Evolutionary conservation across 257 asterid species (phyloP).

Genomic region (Fraxinus excelsior): DNA sequence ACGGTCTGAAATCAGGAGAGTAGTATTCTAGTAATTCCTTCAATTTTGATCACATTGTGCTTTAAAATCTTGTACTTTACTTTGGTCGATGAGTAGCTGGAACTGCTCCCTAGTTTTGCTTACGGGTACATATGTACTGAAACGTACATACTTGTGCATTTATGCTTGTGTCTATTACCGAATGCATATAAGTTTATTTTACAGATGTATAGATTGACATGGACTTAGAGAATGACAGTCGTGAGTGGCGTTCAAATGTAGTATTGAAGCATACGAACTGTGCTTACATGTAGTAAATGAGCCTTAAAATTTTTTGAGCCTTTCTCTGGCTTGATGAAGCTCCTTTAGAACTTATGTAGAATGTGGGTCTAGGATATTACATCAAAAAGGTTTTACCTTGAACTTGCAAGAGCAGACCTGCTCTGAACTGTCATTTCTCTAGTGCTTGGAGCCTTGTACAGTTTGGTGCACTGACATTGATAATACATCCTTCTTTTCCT

Average conservation of each 20-base stretch:
- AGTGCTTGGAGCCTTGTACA: not conserved
- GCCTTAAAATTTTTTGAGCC: not conserved
- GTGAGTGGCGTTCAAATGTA: not conserved
- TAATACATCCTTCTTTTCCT: not conserved
- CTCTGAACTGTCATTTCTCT: not conserved
- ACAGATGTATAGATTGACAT: not conserved
- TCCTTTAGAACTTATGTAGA: not conserved
- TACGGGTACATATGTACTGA: not conserved
- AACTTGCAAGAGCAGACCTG: not conserved
- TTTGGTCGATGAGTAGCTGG: not conserved
- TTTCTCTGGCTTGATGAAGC: not conserved
- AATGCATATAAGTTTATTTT: not conserved
- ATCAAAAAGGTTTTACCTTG: not conserved
- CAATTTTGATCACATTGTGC: not conserved
- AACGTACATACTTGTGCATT: not conserved
- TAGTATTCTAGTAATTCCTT: not conserved
- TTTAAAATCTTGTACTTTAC: not conserved
- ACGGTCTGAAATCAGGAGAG: not conserved
- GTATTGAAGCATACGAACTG: not conserved
- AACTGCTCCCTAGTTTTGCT: not conserved
- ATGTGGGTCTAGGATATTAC: not conserved
- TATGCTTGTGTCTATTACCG: not conserved
- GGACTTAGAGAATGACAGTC: not conserved
- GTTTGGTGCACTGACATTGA: not conserved
- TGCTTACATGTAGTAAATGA: not conserved